Evolutionary conservation across 2,329 filamentous ascomycete species (phyloP), one percentile per base, ranked within the genome.

Genomic region (Epichloe hybrida): DNA sequence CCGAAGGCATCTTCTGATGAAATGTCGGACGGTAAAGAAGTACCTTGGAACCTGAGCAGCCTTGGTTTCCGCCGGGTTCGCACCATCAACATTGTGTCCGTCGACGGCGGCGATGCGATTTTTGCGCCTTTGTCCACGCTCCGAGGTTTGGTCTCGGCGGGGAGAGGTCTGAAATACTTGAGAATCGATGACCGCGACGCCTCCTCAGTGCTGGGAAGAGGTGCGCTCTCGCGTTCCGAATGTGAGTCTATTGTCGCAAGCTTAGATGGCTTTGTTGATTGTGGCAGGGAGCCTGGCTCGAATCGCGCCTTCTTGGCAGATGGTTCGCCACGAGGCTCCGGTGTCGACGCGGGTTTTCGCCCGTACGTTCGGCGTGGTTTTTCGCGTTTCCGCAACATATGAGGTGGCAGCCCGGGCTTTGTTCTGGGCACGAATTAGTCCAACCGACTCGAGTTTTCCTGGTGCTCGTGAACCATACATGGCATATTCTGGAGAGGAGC

Each of bases 311-410:
- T 67, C 53, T 69, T 68, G 0, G 52, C 9, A 2, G 57, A 54
- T 0, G 60, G 58, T 8, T 66, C 62, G n/a, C 45, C 54, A 37
- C 56, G 53, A 8, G 57, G 42, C 37, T 63, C 61, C 4, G 58
- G 51, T 8, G 57, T 57, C 15, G 61, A 37, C 6, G 56, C 54
- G 8, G 55, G 49, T 36, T 65, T 64, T 53, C 66, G 69, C 43
- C 69, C 67, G 41, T 72, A 72, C 12, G 70, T 72, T 51, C 67
- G 64, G 13, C 70, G 55, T 4, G 64, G 60, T 52, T 66, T 68
- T 48, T 59, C 60, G 48, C 66, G 63, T 38, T 60, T 60, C 50
- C 60, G 61, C 20, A 59, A 49, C 8, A 51, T 51, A 15, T 53
- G 55, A 35, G 56, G 45, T 39, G 52, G 37, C 53, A 63, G 56